phyloP scores from a whole-genome alignment of 139 green algal genomes.

The Chlamydomonas schloesseri region DNA sequence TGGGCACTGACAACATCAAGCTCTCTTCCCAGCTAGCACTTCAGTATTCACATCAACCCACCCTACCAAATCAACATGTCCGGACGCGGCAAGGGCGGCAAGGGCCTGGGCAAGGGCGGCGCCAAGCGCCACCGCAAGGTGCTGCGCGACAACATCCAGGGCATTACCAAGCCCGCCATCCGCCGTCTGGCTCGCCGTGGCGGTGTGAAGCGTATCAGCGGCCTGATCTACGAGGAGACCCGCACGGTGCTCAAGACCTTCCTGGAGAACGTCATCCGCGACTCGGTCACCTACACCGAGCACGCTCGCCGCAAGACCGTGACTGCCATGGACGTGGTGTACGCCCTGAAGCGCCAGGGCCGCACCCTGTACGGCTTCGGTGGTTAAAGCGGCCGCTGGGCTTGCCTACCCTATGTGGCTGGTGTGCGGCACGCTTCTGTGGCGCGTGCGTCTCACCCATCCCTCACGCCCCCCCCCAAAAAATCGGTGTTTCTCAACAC shows the following conservation, averaged over 20 bases:
- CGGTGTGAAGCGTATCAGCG: conserved; percentile 80
- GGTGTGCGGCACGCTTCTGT: too few species aligned
- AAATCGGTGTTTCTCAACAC: not conserved
- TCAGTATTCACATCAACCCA: too few species aligned
- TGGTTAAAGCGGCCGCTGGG: too few species aligned
- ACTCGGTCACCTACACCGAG: not conserved
- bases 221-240: conserved; percentile 90
- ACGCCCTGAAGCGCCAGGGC: not conserved
- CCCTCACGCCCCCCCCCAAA: too few species aligned
- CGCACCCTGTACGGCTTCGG: conserved; percentile 2
- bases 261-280: conserved; percentile 34
- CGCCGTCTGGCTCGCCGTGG: conserved; percentile 85
- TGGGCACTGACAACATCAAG: too few species aligned
- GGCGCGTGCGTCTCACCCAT: too few species aligned
- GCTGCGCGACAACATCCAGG: conserved; percentile 93
- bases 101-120: conserved; percentile 90
- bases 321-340: not conserved
- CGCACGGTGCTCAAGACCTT: conserved; percentile 91
- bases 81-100: conserved; percentile 93
- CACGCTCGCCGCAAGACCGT: not conserved
- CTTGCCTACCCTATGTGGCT: too few species aligned
- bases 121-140: conserved; percentile 95
- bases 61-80: conserved; percentile 85
- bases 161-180: conserved; percentile 95
- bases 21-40: too few species aligned